Base-by-base conservation (phyloP, 768 basidiomycete species). In the Pleurotus citrinopileatus region DNA sequence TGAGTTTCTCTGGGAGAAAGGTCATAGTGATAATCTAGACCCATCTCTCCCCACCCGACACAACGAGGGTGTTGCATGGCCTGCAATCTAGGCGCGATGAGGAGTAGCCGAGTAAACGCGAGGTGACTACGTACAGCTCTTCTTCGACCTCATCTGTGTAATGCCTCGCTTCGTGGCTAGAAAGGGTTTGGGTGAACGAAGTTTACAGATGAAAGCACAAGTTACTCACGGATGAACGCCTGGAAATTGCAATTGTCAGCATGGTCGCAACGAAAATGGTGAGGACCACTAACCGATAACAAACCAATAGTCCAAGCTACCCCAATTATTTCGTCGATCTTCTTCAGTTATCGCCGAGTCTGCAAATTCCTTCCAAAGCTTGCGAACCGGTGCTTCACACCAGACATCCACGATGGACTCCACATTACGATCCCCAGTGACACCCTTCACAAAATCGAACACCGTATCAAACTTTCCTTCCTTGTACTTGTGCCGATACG, bases 11-110 rank as follows among this genome's bases (percentile, higher is more conserved):
- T 81, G 0, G 90, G 88, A 0, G 89, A 89, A 57, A 83, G 77
- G 67, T 89, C 82, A 66, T 93, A 91, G 65, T 92, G 89, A 60
- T 90, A 92, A 57, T 94, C 91, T 10, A 91, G 77, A 0, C 92
- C 91, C 53, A 93, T 93, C 63, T 95, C 92, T 0, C 92, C 92
- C 85, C 87, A 89, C 2, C 90, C 89, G 5, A 94, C 90, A 61
- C 90, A 92, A 9, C 86, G 82, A 1, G 89, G 87, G 60, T 93
- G 91, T 0, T 73, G 42, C 82, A 91, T 89, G 2, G 90, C 90
- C 62, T 84, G 82, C 46, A 89, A 55, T 25, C 88, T 91, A 61
- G 1, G 38, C 13, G 15, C n/a, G 5, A 37, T 19, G 5, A 52
- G 42, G 20, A 15, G 20, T 29, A 38, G 3, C 2, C 17, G 12